phyloP scores from a whole-genome alignment of 2,329 filamentous ascomycete species.

The Exophiala aquamarina region DNA sequence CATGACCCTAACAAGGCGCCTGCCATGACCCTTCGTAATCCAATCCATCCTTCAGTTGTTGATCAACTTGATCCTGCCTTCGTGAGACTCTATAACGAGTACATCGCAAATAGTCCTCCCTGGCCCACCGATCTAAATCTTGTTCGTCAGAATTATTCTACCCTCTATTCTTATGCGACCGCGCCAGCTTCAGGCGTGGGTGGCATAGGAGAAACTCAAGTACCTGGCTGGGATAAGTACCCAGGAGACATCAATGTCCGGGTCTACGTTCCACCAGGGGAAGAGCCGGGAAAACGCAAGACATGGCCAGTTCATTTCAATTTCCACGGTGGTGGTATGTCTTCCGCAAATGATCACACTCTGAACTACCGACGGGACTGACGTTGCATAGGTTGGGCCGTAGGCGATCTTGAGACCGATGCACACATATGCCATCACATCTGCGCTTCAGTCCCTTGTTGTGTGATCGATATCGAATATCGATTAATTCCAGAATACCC shows the following conservation, averaged over 20 bases:
- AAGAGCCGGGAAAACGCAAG: slow-evolving; percentile 25
- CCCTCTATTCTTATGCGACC: slow-evolving; percentile 27
- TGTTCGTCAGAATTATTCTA: slow-evolving; percentile 27
- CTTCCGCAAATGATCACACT: background rate
- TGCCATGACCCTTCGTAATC: slow-evolving; percentile 14
- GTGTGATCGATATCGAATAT: slow-evolving; percentile 28
- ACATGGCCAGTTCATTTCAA: slow-evolving; percentile 30
- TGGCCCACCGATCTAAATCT: slow-evolving; percentile 23
- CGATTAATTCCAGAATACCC: slow-evolving; percentile 28
- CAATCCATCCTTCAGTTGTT: slow-evolving; percentile 24
- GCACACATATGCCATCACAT: slow-evolving; percentile 29
- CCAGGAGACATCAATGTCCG: slow-evolving; percentile 27
- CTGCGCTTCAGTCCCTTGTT: slow-evolving; percentile 27
- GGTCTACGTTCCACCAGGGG: slow-evolving; percentile 29
- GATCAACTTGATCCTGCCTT: slow-evolving; percentile 28
- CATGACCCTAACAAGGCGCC: slow-evolving; percentile 2
- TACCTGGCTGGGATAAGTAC: slow-evolving; percentile 28
- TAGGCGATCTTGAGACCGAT: slow-evolving; percentile 28
- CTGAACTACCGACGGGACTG: too few species aligned
- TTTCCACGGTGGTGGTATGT: slow-evolving; percentile 29
- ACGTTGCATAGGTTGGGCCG: slow-evolving; percentile 24
- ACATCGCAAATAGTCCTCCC: slow-evolving; percentile 24
- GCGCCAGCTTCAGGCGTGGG: slow-evolving; percentile 27
- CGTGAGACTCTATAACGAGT: slow-evolving; percentile 28
- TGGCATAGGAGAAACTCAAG: slow-evolving; percentile 27